These are phyloP conservation scores for Pseudogymnoascus sp. DNA, from an alignment of 2,329 filamentous ascomycete species.

Conservation along the genomic window DNA sequence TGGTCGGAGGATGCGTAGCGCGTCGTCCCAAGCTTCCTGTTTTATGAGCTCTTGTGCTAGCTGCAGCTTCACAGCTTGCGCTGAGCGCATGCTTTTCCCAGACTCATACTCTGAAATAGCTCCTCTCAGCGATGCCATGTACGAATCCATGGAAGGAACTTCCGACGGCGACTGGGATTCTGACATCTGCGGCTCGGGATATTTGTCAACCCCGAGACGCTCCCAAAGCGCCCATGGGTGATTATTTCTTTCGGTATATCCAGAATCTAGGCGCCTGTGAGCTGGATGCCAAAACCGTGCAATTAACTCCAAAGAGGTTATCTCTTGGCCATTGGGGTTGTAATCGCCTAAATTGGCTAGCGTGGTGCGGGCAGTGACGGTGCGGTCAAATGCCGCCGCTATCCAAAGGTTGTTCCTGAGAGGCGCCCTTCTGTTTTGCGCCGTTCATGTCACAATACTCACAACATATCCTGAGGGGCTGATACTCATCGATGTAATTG, in stretches of 20 bases:
- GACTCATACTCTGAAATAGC: constrained; percentile 4
- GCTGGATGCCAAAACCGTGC: neutral
- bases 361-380: constrained; percentile 5
- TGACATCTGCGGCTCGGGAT: constrained; percentile 5
- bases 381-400: constrained; percentile 1
- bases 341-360: constrained; percentile 8
- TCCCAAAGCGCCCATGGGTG: constrained; percentile 3
- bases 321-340: constrained; percentile 7
- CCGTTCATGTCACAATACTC: constrained; percentile 6
- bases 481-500: neutral
- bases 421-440: constrained; percentile 2
- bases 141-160: constrained; percentile 6
- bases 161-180: neutral
- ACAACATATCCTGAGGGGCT: constrained; percentile 1
- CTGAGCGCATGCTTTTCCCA: neutral
- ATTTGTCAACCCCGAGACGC: constrained; percentile 1
- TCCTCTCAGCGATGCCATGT: neutral
- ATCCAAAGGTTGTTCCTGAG: constrained; percentile 7
- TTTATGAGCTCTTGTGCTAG: constrained; percentile 49
- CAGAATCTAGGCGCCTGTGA: constrained; percentile 2
- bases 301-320: constrained; percentile 5
- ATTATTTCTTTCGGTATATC: constrained; percentile 4
- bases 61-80: constrained; percentile 34
- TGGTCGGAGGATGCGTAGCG: constrained; percentile 46
- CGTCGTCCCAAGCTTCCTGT: constrained; percentile 44